These are phyloP conservation scores for Yamadazyma buinensis DNA, from an alignment of 1,139 yeast species.

Conservation along the genomic window DNA sequence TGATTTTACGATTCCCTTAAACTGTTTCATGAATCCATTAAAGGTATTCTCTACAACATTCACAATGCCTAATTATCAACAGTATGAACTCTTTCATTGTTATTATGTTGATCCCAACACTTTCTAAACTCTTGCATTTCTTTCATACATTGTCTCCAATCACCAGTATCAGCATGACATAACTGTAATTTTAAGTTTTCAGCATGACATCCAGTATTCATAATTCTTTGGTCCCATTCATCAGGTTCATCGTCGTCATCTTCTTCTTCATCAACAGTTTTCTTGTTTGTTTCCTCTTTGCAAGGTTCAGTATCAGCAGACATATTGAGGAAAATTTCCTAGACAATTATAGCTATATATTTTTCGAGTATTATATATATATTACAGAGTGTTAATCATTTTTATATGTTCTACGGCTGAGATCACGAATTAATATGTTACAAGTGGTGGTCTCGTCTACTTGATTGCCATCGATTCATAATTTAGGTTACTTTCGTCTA, in stretches of 20 bases:
- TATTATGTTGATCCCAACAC: slow-evolving; percentile 63
- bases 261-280: not conserved
- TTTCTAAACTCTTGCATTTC: slow-evolving; percentile 67
- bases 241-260: slow-evolving; percentile 56
- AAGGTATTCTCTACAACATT: not conserved
- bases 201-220: slow-evolving; percentile 69
- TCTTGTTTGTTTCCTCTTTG: not conserved
- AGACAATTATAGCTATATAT: too few relatives aligned
- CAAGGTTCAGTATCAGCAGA: not conserved
- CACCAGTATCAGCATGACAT: slow-evolving; percentile 78
- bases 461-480: too few relatives aligned
- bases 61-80: slow-evolving; percentile 29
- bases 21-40: too few relatives aligned
- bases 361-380: too few relatives aligned
- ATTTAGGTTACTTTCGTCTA: too few relatives aligned
- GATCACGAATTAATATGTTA: too few relatives aligned
- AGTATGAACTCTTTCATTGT: slow-evolving; percentile 52
- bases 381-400: too few relatives aligned
- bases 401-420: too few relatives aligned
- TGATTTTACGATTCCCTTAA: too few relatives aligned
- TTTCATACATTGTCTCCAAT: slow-evolving; percentile 67
- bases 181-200: slow-evolving; percentile 65
- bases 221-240: slow-evolving; percentile 72
- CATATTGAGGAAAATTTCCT: not conserved
- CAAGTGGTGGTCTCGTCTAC: too few relatives aligned